Base-by-base conservation (phyloP, 139 green algal genomes). In the Chlorella sp. region DNA sequence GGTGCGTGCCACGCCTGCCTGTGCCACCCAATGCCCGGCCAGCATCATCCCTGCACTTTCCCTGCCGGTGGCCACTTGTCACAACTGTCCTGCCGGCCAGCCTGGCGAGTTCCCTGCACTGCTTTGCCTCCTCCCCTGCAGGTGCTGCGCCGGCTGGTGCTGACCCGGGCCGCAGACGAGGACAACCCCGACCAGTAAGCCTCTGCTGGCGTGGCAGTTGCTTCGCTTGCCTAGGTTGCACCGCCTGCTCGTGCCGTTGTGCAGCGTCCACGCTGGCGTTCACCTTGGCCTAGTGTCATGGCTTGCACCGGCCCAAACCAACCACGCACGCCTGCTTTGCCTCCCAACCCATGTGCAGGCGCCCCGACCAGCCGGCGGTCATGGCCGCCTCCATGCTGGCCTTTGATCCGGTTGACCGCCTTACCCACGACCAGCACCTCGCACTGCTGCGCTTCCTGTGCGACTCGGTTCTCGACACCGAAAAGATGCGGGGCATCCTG, bases 121-220 rank as follows among this genome's bases (percentile, higher is more conserved):
- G n/a, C n/a, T n/a, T 9, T 51, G 44, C 51, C 51, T 21, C 13
- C 13, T 60, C 2, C 12, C 9, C 51, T 60, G 51, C 51, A 60
- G 51, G 51, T 94, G 34, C 74, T 94, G 80, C 84, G 90, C 32
- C 90, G 91, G 63, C 85, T 90, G 34, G 76, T 93, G 64, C 81
- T 93, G 85, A 83, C 78, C 26, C 56, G 51, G 1, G 65, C 70
- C 18, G 36, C 57, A 1, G 78, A 74, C 26, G 78, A 72, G 18
- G 78, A 83, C n/a, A 57, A 60, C 26, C 60, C 51, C 12, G 51
- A 81, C 30, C 47, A 23, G 51, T 81, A 30, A 79, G 72, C 32
- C 44, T 9, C 23, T 3, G 16, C 44, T 63, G 41, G 36, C 25
- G 7, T 23, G 39, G 20, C 15, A 41, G 21, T 11, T 65, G 51